Conservation (phyloP, 495 filamentous ascomycete genomes). For the Hyaloscypha bicolor region DNA sequence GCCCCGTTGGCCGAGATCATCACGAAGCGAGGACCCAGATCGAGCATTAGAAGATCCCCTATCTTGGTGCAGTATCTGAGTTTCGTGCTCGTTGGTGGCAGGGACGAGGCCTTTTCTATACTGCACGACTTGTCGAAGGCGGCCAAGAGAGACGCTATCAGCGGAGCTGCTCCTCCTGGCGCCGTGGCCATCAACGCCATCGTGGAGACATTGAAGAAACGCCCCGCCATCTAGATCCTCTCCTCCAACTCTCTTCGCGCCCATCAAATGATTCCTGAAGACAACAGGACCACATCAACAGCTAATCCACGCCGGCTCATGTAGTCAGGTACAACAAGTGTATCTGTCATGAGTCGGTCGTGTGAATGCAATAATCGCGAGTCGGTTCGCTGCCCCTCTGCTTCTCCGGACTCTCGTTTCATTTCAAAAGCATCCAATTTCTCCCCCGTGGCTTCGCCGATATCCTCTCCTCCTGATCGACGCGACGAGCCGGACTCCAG, state of each 20-base stretch:
- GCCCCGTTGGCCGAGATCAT: constrained; percentile 1
- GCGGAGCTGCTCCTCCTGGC: background rate
- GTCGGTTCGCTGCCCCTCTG: constrained; percentile 11
- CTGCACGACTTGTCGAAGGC: background rate
- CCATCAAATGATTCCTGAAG: background rate
- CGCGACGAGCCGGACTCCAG: constrained; percentile 7
- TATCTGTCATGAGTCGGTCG: constrained; percentile 8
- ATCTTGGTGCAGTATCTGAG: background rate
- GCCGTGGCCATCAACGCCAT: background rate
- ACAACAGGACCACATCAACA: background rate
- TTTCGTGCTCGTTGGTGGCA: constrained; percentile 13
- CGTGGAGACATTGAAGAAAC: background rate
- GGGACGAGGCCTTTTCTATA: constrained; percentile 3
- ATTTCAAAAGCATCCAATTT: background rate
- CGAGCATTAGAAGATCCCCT: constrained; percentile 6
- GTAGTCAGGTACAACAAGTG: constrained; percentile 10
- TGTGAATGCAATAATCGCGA: constrained; percentile 4
- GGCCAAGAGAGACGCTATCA: background rate
- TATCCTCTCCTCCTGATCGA: background rate
- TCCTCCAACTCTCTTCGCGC: background rate
- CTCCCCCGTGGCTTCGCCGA: constrained; percentile 3
- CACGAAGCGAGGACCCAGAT: background rate
- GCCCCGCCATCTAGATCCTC: constrained; percentile 10
- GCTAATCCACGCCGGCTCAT: constrained; percentile 6
- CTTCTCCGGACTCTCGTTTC: constrained; percentile 17